Percentiles rank a stretch among this genome's conserved stretches.
Evolutionary conservation across 2,329 filamentous ascomycete species (phyloP).

Genomic region (Iodosphaeria phyllophila): DNA sequence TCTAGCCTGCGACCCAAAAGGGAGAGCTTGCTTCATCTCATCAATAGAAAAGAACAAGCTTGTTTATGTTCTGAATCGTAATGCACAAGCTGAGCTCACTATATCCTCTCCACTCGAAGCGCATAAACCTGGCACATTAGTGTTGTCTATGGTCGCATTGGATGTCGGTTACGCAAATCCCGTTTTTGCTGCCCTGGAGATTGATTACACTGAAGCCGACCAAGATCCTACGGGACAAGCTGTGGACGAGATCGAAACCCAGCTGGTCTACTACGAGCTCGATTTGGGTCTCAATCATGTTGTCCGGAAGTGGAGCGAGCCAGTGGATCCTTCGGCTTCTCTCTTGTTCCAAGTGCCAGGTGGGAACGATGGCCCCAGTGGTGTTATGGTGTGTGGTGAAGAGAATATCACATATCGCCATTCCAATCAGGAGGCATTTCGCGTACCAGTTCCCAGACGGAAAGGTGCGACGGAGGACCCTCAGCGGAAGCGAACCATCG

Average conservation of each 20-base stretch:
- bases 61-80: slow-evolving; percentile 93
- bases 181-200: slow-evolving; percentile 84
- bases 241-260: slow-evolving; percentile 66
- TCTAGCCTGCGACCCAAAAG: slow-evolving; percentile 86
- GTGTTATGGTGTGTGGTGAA: slow-evolving; percentile 84
- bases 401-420: slow-evolving; percentile 96
- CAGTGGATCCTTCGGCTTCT: slow-evolving; percentile 75
- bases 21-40: slow-evolving; percentile 83
- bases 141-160: slow-evolving; percentile 71
- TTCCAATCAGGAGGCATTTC: slow-evolving; percentile 78
- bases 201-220: slow-evolving; percentile 83
- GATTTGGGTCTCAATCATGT: slow-evolving; percentile 95
- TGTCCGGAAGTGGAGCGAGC: slow-evolving; percentile 87
- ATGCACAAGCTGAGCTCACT: slow-evolving; percentile 81
- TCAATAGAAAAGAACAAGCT: slow-evolving; percentile 98
- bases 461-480: slow-evolving; percentile 83
- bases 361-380: slow-evolving; percentile 81
- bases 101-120: slow-evolving; percentile 96
- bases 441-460: slow-evolving; percentile 74
- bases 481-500: slow-evolving; percentile 70
- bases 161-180: slow-evolving; percentile 97
- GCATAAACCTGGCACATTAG: slow-evolving; percentile 79
- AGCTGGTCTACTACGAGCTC: slow-evolving; percentile 91
- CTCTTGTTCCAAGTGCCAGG: slow-evolving; percentile 92
- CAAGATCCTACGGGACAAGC: slow-evolving; percentile 78